Evolutionary conservation across 495 filamentous ascomycete genomes (phyloP).

Genomic region (Penicillium cosmopolitanum): DNA sequence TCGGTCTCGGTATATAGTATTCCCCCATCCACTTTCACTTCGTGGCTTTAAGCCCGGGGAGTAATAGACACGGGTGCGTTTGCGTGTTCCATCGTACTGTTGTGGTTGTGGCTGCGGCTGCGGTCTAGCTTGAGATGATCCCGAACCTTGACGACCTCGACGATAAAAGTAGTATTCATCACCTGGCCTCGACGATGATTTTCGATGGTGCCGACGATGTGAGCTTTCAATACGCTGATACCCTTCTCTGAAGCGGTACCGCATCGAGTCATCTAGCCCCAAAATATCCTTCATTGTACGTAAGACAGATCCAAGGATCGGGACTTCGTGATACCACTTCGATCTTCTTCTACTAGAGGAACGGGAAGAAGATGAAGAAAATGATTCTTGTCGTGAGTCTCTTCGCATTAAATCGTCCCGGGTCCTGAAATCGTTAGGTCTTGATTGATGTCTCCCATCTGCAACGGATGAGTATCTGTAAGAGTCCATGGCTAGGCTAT

Average conservation of each 20-base stretch:
- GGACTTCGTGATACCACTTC: conserved; percentile 6
- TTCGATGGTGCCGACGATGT: neutral
- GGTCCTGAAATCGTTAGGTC: too few relatives aligned
- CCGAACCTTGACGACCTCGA: neutral
- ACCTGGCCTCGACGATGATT: neutral
- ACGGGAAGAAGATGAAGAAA: neutral
- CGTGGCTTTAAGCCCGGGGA: neutral
- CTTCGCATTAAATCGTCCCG: too few relatives aligned
- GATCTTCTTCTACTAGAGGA: neutral
- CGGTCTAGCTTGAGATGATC: neutral
- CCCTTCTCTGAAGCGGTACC: neutral
- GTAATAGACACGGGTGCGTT: neutral
- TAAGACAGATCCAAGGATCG: conserved; percentile 9
- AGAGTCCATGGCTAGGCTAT: neutral
- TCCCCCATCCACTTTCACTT: too few relatives aligned
- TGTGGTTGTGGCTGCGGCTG: neutral
- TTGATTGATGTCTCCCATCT: too few relatives aligned
- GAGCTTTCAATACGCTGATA: neutral
- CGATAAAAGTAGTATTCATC: conserved; percentile 1
- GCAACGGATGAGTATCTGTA: neutral
- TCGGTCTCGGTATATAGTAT: too few relatives aligned
- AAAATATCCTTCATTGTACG: neutral
- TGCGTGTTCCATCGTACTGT: neutral
- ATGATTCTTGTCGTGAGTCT: too few relatives aligned
- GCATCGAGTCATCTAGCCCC: neutral